Evolutionary conservation across 208 protist species (phyloP), one percentile per base, ranked within the genome.

Genomic region (Strigomonas galati): DNA sequence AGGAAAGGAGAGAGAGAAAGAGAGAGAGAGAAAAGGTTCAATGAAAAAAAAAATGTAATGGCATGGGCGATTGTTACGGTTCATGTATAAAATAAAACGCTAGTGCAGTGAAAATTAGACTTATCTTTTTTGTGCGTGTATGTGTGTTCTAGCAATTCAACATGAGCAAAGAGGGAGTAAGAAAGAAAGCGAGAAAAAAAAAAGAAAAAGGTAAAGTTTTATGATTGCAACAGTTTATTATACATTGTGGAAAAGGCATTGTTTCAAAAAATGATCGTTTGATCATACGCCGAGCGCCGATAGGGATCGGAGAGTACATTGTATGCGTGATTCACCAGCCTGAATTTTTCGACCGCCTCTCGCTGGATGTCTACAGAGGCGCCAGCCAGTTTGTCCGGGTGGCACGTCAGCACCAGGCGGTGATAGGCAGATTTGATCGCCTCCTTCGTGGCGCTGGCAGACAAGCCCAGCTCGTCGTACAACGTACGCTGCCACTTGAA

Each of bases 231-330:
- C 23, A 61, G 32, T 61, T 32, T 2, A 17, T 65, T 49, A 46
- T 44, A 67, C 2, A 30, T 35, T n/a, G 17, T 30, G 55, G 61
- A 24, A 3, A 65, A 23, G 26, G 7, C 6, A 35, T 6, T 57
- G 3, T 5, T n/a, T 57, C 44, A 73, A 61, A 21, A 44, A 27
- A 26, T 43, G 12, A 51, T 32, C 5, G 37, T 57, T 24, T 64
- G 69, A 73, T 99, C 98, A 78, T 99, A 99, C 7, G 92, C 60
- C 46, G 78, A 62, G 40, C 97, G 90, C 61, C 97, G 97, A 48
- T 91, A 68, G 6, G 72, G 48, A 65, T 99, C 94, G 5, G 71
- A 79, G 0, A 99, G 84, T 6, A 99, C 84, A 27, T 94, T 92
- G 82, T 99, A 98, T 10, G 98, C 97, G 24, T 92, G 60, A 55